Base-by-base conservation (phyloP, 2,329 filamentous ascomycete genomes). In the Hypoxylon sp. region DNA sequence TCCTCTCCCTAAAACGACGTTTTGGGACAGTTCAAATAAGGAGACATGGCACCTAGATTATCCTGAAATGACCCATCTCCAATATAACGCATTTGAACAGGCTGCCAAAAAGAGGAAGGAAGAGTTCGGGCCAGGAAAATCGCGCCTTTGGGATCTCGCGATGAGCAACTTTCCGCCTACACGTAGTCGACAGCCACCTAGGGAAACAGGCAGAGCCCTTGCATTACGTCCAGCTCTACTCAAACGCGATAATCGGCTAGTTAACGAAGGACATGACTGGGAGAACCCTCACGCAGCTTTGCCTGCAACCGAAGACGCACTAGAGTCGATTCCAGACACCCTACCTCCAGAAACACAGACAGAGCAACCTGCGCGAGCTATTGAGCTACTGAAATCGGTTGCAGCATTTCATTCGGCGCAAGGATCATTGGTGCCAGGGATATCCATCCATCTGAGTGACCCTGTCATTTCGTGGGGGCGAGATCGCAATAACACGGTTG, bases 381-480 rank as follows among this genome's bases (percentile, higher is more conserved):
- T 78, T 19, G 74, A 74, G 9, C 70, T 71, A 0, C 37, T 81
- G 3, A 84, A 81, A 66, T 80, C 80, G 10, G 79, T 84, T 2
- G 84, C 94, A 1, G 87, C 88, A 60, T 81, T 97, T 13, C 86
- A 88, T 13, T 90, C 91, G 0, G 85, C 90, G 0, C 74, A 85
- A 0, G 88, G 88, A 13, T 97, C 94, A 0, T 85, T 88, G 66
- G 83, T 92, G 5, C 81, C 85, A 1, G 85, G 85, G 22, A 85
- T 93, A 24, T 87, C 86, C 0, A 84, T 97, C 33, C 85, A 86
- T 35, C 82, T 98, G 13, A 88, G 88, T 10, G 86, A 88, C 44
- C 88, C 89, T 3, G 81, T 93, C 71, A 89, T 91, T 0, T 91
- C 90, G 0, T 98, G 94, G 90, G 95, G 95, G 31, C 89, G 95